Evolutionary conservation across 257 asterid species (phyloP).

Genomic region (Solanum piurae): DNA sequence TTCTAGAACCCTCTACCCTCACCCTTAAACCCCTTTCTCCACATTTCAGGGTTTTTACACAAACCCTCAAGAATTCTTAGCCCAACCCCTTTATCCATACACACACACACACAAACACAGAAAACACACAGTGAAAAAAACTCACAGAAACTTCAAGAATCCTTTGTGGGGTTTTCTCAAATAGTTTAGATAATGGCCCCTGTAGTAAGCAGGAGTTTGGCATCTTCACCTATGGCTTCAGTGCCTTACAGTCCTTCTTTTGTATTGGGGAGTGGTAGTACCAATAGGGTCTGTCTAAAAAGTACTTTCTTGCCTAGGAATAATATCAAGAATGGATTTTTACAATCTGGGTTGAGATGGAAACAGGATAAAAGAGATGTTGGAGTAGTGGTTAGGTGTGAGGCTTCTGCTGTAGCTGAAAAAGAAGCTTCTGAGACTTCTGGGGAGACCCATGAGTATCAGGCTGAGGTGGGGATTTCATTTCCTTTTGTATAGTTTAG

Average conservation of each 20-base stretch:
- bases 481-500: neutral
- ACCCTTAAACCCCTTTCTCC: conserved; percentile 37
- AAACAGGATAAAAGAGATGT: conserved; percentile 41
- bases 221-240: conserved; percentile 47
- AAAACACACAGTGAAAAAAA: neutral
- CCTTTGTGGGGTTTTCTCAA: neutral
- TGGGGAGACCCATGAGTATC: conserved; percentile 76
- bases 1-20: conserved; percentile 56
- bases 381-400: conserved; percentile 68
- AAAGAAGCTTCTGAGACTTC: conserved; percentile 64
- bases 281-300: conserved; percentile 28
- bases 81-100: conserved; percentile 8
- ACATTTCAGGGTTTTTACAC: neutral
- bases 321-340: conserved; percentile 39
- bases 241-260: conserved; percentile 34
- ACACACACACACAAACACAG: neutral
- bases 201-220: conserved; percentile 65
- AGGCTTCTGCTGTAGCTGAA: conserved; percentile 79
- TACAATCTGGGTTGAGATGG: conserved; percentile 57
- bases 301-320: conserved; percentile 43
- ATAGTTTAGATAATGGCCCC: conserved; percentile 50
- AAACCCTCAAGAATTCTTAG: neutral
- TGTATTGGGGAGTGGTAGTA: conserved; percentile 19
- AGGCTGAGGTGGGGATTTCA: conserved; percentile 67
- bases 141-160: neutral